Base-by-base conservation (phyloP, 2,329 filamentous ascomycete genomes). In the Fusarium sp. region DNA sequence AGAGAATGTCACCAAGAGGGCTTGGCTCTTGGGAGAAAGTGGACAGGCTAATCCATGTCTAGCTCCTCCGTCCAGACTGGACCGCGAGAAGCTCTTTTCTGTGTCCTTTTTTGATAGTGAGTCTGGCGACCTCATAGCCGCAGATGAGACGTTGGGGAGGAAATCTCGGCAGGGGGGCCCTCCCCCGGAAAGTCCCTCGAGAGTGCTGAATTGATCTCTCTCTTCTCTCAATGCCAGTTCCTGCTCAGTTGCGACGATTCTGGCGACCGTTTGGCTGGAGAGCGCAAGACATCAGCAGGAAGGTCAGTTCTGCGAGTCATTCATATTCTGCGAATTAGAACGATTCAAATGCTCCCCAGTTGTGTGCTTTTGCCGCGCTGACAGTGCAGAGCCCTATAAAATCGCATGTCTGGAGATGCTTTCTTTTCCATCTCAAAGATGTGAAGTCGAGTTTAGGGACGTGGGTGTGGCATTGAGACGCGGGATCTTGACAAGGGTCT, bases 401-500 rank as follows among this genome's bases (percentile, higher is more conserved):
- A 67, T 64, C 35, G 60, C 62, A 67, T 67, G 35, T 71, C 59
- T 70, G 58, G 62, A 62, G 56, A 70, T 77, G 57, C 50, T 63
- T 66, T 72, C 65, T 62, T 70, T 69, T 69, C 60, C 57, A 69
- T 63, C 40, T 74, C 58, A 18, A 67, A 76, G 74, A 74, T 54
- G 45, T 77, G 76, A 78, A 64, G 77, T 78, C 69, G 65, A 78
- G 65, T 76, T 78, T 78, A 76, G 68, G 70, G 69, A 77, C 69
- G 68, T 78, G 75, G 76, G 77, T 78, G 77, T 78, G 77, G 74
- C 77, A 78, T 78, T 78, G 71, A 47, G 74, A 75, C 62, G 76
- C 77, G 77, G 76, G 77, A 78, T 77, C 74, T 74, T 37, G 74
- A 79, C 77, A 78, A 78, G 77, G 77, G 77, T 79, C 50, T 69